A percentile compares a stretch with the other conserved stretches of the same genome.
These are phyloP conservation scores for Chamaecrista fasciculata DNA, from an alignment of 306 rosid species.

Conservation along the genomic window DNA sequence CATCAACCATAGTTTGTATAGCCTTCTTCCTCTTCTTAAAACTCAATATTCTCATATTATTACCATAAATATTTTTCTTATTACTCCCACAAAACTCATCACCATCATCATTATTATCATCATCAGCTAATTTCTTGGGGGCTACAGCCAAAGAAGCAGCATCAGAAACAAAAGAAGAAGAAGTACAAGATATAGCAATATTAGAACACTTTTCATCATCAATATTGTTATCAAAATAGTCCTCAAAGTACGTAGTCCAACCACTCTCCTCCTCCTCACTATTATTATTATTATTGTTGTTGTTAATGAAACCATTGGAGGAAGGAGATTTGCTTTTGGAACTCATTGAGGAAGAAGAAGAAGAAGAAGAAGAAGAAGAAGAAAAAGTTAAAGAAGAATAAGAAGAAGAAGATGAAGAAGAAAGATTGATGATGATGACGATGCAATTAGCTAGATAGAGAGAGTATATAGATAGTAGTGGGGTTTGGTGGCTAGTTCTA, in stretches of 20 bases:
- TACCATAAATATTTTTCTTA: conserved; percentile 16
- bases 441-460: no score
- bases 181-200: conserved; percentile 24
- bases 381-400: conserved; percentile 15
- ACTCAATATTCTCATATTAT: conserved; percentile 29
- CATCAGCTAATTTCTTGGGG: conserved; percentile 10
- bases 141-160: conserved; percentile 41
- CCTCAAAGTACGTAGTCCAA: conserved; percentile 81
- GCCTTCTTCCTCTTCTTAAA: conserved; percentile 54
- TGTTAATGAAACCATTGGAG: conserved; percentile 2
- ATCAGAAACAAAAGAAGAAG: conserved; percentile 40
- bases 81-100: conserved; percentile 3
- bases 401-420: not conserved
- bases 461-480: conserved; percentile 11
- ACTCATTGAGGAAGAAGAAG: conserved; percentile 33
- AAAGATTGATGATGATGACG: no score
- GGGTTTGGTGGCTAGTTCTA: conserved; percentile 36
- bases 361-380: not conserved
- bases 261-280: conserved; percentile 69
- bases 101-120: not conserved
- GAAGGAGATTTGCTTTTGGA: conserved; percentile 35
- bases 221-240: conserved; percentile 38
- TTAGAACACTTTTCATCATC: conserved; percentile 10
- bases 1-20: conserved; percentile 47
- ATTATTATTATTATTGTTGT: not conserved